Evolutionary conservation across 2,329 filamentous ascomycete species (phyloP).

Genomic region (Nectriaceae sp.): DNA sequence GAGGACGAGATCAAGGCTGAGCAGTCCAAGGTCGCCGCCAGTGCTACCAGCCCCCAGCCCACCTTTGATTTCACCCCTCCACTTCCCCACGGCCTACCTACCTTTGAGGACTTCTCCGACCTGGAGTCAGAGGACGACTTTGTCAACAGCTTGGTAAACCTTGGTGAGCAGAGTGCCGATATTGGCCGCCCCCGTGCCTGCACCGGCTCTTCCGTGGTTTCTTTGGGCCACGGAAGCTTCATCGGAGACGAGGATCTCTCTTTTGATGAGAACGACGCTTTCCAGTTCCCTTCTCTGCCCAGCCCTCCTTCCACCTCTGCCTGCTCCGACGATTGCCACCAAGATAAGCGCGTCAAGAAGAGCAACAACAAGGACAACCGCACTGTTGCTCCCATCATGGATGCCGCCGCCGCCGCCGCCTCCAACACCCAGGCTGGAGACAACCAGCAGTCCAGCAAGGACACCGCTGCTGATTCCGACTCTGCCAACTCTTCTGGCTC

Average conservation of each 20-base stretch:
- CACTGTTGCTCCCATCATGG: conserved; percentile 43
- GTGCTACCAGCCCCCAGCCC: conserved; percentile 37
- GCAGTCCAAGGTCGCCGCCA: conserved; percentile 49
- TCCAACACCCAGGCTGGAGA: conserved; percentile 36
- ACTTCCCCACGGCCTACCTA: conserved; percentile 62
- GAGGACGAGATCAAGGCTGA: conserved; percentile 63
- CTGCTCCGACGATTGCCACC: conserved; percentile 49
- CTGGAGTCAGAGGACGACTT: conserved; percentile 92
- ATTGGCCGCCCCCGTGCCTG: conserved; percentile 68
- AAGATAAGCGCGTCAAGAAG: conserved; percentile 61
- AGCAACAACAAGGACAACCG: conserved; percentile 46
- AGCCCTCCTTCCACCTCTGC: conserved; percentile 52
- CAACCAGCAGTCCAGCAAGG: conserved; percentile 38
- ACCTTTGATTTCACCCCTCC: conserved; percentile 55
- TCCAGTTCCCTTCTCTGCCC: conserved; percentile 62
- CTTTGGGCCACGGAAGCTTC: conserved; percentile 76
- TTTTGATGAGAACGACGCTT: conserved; percentile 67
- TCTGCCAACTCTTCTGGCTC: conserved; percentile 44
- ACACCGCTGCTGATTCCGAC: conserved; percentile 40
- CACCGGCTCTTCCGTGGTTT: conserved; percentile 68
- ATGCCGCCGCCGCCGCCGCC: conserved; percentile 41
- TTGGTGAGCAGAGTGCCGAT: conserved; percentile 55
- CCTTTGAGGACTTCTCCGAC: conserved; percentile 85
- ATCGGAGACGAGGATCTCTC: conserved; percentile 76
- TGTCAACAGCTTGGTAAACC: conserved; percentile 68